Evolutionary conservation across 2,329 filamentous ascomycete genomes (phyloP).

Genomic region (Bipolaris zeicola): DNA sequence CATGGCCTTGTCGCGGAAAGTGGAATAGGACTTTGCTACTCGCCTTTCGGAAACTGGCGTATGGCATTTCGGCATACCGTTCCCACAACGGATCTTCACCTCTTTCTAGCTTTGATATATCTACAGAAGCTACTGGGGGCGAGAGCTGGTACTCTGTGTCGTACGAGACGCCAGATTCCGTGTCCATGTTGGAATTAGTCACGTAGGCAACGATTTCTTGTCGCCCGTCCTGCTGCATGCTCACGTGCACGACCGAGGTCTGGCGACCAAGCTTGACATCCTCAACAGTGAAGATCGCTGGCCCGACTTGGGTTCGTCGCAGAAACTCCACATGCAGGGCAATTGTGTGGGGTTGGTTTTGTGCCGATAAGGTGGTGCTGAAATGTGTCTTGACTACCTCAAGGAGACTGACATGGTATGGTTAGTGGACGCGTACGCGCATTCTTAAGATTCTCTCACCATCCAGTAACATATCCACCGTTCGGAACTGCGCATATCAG

Average conservation of each 20-base stretch:
- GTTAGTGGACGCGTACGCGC: background rate
- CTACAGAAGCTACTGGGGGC: slow-evolving; percentile 52
- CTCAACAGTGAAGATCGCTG: slow-evolving; percentile 62
- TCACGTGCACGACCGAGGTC: slow-evolving; percentile 67
- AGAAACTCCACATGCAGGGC: slow-evolving; percentile 70
- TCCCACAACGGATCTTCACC: slow-evolving; percentile 58
- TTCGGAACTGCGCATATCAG: slow-evolving; percentile 63
- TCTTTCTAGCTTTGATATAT: slow-evolving; percentile 50
- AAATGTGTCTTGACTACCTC: slow-evolving; percentile 66
- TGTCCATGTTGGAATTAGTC: slow-evolving; percentile 66
- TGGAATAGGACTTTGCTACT: slow-evolving; percentile 58
- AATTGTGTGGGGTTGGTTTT: slow-evolving; percentile 67
- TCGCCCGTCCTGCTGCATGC: slow-evolving; percentile 61
- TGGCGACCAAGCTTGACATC: slow-evolving; percentile 69
- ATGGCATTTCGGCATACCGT: slow-evolving; percentile 52
- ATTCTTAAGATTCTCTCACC: slow-evolving; percentile 2
- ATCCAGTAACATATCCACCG: slow-evolving; percentile 70
- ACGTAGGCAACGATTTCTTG: slow-evolving; percentile 69
- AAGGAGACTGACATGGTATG: slow-evolving; percentile 54
- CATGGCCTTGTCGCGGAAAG: slow-evolving; percentile 57
- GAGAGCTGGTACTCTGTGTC: slow-evolving; percentile 60
- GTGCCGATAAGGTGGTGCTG: slow-evolving; percentile 60
- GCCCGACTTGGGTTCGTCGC: slow-evolving; percentile 64
- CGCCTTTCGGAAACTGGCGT: slow-evolving; percentile 56
- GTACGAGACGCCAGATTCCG: slow-evolving; percentile 63